These are phyloP conservation scores for Clitoria ternatea DNA, from an alignment of 306 rosid species.

Conservation along the genomic window DNA sequence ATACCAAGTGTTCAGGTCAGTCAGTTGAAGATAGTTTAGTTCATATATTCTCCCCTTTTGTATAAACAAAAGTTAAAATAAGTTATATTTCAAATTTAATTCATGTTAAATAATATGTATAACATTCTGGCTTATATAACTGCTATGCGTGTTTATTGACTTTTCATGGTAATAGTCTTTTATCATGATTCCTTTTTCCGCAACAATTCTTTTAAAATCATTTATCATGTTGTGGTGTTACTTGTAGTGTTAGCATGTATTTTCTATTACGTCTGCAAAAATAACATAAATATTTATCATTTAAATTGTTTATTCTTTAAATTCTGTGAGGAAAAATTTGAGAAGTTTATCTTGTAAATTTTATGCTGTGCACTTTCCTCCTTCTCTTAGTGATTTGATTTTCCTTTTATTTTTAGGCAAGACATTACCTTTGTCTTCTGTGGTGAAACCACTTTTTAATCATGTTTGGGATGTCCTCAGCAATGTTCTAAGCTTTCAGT, in stretches of 20 bases:
- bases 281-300: not conserved
- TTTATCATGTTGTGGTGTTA: not conserved
- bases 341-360: not conserved
- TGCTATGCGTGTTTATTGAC: not conserved
- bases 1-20: conserved; percentile 72
- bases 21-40: conserved; percentile 28
- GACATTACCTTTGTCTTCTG: conserved; percentile 49
- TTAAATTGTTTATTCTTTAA: not conserved
- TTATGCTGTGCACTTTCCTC: not conserved
- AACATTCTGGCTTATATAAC: not conserved
- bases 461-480: conserved; percentile 79
- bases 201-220: not conserved
- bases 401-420: conserved; percentile 45
- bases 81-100: not conserved
- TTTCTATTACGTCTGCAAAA: conserved; percentile 2
- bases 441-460: conserved; percentile 65
- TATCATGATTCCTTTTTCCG: not conserved
- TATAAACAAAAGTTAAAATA: not conserved
- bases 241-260: not conserved
- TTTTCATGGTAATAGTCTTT: not conserved
- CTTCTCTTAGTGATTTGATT: not conserved
- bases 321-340: not conserved
- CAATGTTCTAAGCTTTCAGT: conserved; percentile 73
- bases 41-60: not conserved
- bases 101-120: not conserved